Conservation (phyloP, 2,329 filamentous ascomycete genomes). For the Ilyonectria mors-panacis region DNA sequence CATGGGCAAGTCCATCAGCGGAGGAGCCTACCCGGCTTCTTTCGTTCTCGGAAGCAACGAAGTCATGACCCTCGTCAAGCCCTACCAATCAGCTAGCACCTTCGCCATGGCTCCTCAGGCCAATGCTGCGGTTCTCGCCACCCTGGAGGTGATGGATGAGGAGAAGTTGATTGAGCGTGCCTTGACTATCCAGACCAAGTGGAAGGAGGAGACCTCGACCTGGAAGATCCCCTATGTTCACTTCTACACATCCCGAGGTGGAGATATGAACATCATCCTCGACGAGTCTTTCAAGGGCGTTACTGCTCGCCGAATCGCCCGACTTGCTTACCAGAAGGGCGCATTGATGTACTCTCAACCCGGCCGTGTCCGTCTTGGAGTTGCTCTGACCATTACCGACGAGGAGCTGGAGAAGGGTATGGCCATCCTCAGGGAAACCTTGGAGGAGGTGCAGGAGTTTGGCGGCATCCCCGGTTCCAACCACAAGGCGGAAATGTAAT, state of each 20-base stretch:
- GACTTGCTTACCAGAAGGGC: constrained; percentile 31
- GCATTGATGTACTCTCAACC: constrained; percentile 25
- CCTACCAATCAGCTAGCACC: constrained; percentile 25
- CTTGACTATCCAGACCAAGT: constrained; percentile 24
- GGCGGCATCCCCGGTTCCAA: constrained; percentile 32
- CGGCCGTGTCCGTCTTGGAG: constrained; percentile 22
- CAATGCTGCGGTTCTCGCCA: constrained; percentile 22
- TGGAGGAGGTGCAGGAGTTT: constrained; percentile 31
- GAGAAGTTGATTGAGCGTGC: constrained; percentile 33
- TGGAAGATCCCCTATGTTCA: constrained; percentile 32
- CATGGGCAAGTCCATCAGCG: constrained; percentile 41
- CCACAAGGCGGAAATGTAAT: constrained; percentile 23
- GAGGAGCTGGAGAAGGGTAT: constrained; percentile 35
- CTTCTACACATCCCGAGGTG: constrained; percentile 29
- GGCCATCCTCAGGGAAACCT: constrained; percentile 15
- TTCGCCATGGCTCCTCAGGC: constrained; percentile 34
- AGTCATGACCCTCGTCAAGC: constrained; percentile 28
- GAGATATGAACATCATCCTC: constrained; percentile 29
- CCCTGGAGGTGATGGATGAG: constrained; percentile 26
- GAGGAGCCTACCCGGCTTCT: constrained; percentile 35
- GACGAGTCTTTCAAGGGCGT: constrained; percentile 27
- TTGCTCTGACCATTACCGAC: constrained; percentile 35
- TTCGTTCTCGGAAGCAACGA: constrained; percentile 36
- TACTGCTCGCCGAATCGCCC: constrained; percentile 27
- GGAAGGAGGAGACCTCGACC: constrained; percentile 22